Base-by-base conservation (phyloP, 1,284 basidiomycete genomes). In the Sanghuangporus sanghuang region DNA sequence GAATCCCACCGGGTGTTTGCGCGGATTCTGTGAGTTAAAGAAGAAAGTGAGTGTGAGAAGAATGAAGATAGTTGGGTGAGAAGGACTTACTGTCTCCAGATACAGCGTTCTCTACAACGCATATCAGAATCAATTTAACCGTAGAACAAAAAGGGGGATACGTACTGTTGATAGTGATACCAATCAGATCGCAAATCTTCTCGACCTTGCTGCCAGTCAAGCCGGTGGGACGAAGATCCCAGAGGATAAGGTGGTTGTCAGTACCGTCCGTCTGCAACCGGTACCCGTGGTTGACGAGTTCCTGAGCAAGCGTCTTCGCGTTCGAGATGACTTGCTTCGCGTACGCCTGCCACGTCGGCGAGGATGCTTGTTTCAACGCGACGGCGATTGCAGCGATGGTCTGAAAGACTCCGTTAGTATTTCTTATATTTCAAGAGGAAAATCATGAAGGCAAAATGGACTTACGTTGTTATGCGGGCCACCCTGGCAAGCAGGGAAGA, bases 401-500 rank as follows among this genome's bases (percentile, higher is more conserved):
- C 89, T 93, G 62, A 59, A 62, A 36, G 21, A 6, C 21, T 46
- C 7, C 44, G 21, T 14, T 46, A 46, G 16, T n/a, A n/a, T 7
- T n/a, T 46, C 2, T 46, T n/a, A 36, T 38, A 36, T 12, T 4
- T 54, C 16, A 54, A 18, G 14, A 38, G 62, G n/a, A 57, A 56
- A 60, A 56, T 48, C 16, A 61, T 16, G 27, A 46, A 35, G 48
- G n/a, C 38, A 46, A 59, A 49, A 12, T n/a, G 76, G 9, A 35
- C 85, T 63, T 68, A 92, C 90, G 82, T 98, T 96, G 84, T 99
- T 99, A 85, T 99, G 97, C 57, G 97, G 97, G 59, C 97, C 97
- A 80, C 97, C 97, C 81, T 99, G 97, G 86, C 96, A 99, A 53
- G 97, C 97, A 64, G 97, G 97, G 90, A 99, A 99, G 70, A 99